Conservation (phyloP, 441 rosid species). For the Aleurites moluccanus region DNA sequence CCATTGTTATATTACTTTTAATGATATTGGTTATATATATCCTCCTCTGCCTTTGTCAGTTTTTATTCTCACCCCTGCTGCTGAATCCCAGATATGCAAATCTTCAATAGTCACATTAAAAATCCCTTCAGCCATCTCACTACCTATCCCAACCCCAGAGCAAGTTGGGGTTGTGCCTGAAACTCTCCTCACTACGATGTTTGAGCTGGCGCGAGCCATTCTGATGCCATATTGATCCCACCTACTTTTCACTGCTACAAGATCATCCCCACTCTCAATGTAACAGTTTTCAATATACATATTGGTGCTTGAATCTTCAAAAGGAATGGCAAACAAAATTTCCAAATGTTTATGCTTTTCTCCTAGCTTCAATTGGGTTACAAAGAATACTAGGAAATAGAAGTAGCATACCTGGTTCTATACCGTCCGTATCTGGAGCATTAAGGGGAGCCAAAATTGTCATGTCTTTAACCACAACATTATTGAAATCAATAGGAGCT, state of each 20-base stretch:
- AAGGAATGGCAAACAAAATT: conserved; percentile 7
- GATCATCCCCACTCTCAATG: conserved; percentile 94
- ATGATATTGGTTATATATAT: conserved; percentile 67
- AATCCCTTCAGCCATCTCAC: conserved; percentile 97
- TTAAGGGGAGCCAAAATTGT: conserved; percentile 86
- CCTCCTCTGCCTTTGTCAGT: conserved; percentile 95
- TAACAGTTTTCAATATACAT: conserved; percentile 92
- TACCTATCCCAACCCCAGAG: conserved; percentile 92
- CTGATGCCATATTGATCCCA: conserved; percentile 96
- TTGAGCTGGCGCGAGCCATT: conserved; percentile 80
- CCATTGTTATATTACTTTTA: conserved; percentile 54
- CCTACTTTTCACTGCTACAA: conserved; percentile 91
- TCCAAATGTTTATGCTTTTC: neutral
- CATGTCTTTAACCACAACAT: conserved; percentile 78
- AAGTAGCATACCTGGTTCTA: conserved; percentile 72
- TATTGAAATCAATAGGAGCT: conserved; percentile 43
- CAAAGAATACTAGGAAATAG: conserved; percentile 11
- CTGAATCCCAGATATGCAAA: conserved; percentile 82
- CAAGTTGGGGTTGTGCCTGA: conserved; percentile 93
- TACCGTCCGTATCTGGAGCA: conserved; percentile 97
- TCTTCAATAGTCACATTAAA: conserved; percentile 64
- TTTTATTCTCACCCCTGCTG: conserved; percentile 85
- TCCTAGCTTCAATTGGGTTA: neutral
- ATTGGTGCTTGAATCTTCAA: conserved; percentile 77
- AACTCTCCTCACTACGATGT: conserved; percentile 66